Evolutionary conservation across 345 rosid species (phyloP).

Genomic region (Hibiscus trionum): DNA sequence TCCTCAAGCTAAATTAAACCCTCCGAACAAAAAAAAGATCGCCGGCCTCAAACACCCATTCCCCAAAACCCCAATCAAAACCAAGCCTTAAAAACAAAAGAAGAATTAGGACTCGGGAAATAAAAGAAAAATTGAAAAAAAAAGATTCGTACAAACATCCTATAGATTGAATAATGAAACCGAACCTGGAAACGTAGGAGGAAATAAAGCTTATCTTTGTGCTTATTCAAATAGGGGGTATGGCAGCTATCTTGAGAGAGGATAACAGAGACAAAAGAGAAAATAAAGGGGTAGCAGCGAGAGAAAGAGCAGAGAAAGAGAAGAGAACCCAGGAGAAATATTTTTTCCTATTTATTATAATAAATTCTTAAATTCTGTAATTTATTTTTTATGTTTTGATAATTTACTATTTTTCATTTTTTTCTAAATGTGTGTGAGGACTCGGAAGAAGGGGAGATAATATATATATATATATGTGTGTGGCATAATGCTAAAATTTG

Average conservation of each 20-base stretch:
- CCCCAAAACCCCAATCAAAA: conserved; percentile 34
- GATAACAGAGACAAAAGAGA: conserved; percentile 14
- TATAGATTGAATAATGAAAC: conserved; percentile 36
- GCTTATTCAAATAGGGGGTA: conserved; percentile 25
- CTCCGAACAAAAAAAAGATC: conserved; percentile 25
- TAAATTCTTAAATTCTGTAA: background rate
- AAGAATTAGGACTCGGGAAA: background rate
- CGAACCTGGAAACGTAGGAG: conserved; percentile 31
- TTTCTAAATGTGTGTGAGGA: background rate
- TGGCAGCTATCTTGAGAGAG: conserved; percentile 37
- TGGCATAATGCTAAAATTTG: too few species aligned
- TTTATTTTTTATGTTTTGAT: background rate
- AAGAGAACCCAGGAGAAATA: conserved; percentile 21
- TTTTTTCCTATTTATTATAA: background rate
- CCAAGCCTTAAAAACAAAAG: conserved; percentile 29
- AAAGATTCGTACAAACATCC: conserved; percentile 13
- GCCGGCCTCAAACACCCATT: conserved; percentile 11
- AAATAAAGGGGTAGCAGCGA: conserved; percentile 19
- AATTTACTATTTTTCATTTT: background rate
- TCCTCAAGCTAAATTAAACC: conserved; percentile 19
- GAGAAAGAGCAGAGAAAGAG: conserved; percentile 25
- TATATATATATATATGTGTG: background rate
- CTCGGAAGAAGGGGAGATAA: background rate
- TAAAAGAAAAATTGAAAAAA: background rate
- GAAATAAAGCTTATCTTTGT: conserved; percentile 20